Evolutionary conservation across 2,329 filamentous ascomycete species (phyloP), one percentile per base, ranked within the genome.

Genomic region (Alternaria sp.): DNA sequence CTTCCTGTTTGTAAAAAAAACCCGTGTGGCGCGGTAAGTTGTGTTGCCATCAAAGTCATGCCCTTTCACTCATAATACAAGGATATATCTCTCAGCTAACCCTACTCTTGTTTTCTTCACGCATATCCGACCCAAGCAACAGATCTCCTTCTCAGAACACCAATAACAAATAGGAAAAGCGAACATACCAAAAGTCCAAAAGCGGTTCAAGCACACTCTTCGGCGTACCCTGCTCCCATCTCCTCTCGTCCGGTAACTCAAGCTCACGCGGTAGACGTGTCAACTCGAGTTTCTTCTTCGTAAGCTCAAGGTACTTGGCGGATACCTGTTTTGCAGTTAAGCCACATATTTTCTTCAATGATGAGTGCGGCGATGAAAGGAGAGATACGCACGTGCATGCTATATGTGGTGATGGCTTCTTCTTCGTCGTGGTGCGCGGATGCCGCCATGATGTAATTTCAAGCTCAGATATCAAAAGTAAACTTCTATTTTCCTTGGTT

Each of bases 231-330:
- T 76, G 70, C 77, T 84, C 85, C 84, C 84, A 86, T 61, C 82
- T 79, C 42, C 79, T 76, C 31, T 81, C 80, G 56, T 78, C 80
- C 2, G 82, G 78, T 8, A 83, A 72, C 7, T 80, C 76, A 2
- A 81, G 69, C 65, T 89, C 86, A 66, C 86, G 85, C 39, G 88
- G 88, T 29, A 90, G 76, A 57, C 88, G 81, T 23, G 87, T 87
- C 44, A 90, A 80, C 68, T 90, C 86, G 9, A 91, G 80, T 73
- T 91, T 91, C 72, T 86, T 84, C 69, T 80, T 83, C 5, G 88
- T 91, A 59, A 90, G 80, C 44, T 89, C 84, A 1, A 91, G 81
- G 72, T 90, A 90, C 67, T 84, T 86, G 54, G 83, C 85, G 2
- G 88, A 90, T 14, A 90, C 84, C 87, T 89, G 55, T 21, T 7